These are phyloP conservation scores for Candida pseudocylindracea DNA, from an alignment of 1,139 yeast species.

Conservation along the genomic window DNA sequence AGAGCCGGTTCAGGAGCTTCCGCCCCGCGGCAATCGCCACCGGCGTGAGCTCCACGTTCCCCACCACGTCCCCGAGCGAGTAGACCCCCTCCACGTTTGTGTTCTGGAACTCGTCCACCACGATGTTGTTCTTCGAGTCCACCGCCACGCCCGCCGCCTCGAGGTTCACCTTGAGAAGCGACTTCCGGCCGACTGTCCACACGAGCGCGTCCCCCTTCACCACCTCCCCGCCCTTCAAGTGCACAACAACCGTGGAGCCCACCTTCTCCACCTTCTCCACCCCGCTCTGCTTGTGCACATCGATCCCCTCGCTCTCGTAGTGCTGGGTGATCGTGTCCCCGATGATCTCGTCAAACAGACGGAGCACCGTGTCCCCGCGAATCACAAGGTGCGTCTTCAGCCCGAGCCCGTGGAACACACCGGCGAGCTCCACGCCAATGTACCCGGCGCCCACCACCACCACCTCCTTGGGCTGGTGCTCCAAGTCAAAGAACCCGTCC, in stretches of 20 bases:
- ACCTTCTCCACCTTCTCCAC: conserved; percentile 40
- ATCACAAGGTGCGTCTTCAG: conserved; percentile 74
- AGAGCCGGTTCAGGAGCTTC: conserved; percentile 71
- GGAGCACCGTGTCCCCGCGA: conserved; percentile 75
- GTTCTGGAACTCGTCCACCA: conserved; percentile 74
- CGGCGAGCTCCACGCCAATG: conserved; percentile 89
- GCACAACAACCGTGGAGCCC: conserved; percentile 34
- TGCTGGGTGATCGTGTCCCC: conserved; percentile 60
- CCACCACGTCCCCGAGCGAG: conserved; percentile 86
- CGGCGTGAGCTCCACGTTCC: conserved; percentile 85
- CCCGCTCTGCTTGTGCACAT: conserved; percentile 45
- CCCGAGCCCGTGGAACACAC: conserved; percentile 77
- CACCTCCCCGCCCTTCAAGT: conserved; percentile 26
- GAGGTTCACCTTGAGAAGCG: conserved; percentile 51
- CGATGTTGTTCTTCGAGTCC: conserved; percentile 33
- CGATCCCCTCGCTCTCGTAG: conserved; percentile 60
- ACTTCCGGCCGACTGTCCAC: conserved; percentile 89
- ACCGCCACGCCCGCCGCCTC: conserved; percentile 53
- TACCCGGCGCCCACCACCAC: conserved; percentile 97
- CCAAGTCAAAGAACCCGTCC: conserved; percentile 75
- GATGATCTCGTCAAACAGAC: conserved; percentile 70
- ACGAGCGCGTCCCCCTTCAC: conserved; percentile 61
- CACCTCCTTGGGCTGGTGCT: conserved; percentile 69
- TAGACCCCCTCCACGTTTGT: conserved; percentile 51
- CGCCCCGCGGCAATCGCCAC: conserved; percentile 99